A percentile compares a stretch with the other conserved stretches of the same genome.
Evolutionary conservation across 2,329 filamentous ascomycete genomes (phyloP).

Genomic region (Calonectria pteridis): DNA sequence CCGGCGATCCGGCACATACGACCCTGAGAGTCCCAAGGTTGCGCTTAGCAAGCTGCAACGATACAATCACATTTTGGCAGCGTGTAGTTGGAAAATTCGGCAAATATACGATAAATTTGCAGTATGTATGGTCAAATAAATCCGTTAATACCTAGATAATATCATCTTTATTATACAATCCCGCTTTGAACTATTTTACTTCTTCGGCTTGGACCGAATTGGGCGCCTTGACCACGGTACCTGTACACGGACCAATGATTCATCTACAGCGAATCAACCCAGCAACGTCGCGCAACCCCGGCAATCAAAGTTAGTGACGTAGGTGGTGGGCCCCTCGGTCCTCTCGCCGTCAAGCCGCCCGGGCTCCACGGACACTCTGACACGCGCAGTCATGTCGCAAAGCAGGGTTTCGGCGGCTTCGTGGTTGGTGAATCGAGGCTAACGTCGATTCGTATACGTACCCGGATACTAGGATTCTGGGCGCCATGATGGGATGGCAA

Average conservation of each 20-base stretch:
- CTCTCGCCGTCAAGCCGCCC: not conserved
- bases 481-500: not conserved
- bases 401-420: slow-evolving; percentile 3
- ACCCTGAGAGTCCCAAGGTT: not conserved
- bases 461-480: not conserved
- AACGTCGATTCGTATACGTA: not conserved
- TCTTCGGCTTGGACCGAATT: not conserved
- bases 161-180: not conserved
- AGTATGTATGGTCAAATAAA: not conserved
- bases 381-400: slow-evolving; percentile 9
- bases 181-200: not conserved
- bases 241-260: not conserved
- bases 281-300: slow-evolving; percentile 1
- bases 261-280: not conserved
- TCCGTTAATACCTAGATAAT: not conserved
- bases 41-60: slow-evolving; percentile 3
- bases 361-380: not conserved
- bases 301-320: slow-evolving; percentile 1
- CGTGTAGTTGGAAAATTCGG: not conserved
- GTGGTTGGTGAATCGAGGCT: not conserved
- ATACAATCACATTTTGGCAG: not conserved
- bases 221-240: not conserved
- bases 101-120: not conserved
- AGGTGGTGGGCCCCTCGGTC: slow-evolving; percentile 4
- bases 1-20: slow-evolving; percentile 13